Evolutionary conservation across 306 rosid genomes (phyloP).

Genomic region (Elaeagnus macrophylla): DNA sequence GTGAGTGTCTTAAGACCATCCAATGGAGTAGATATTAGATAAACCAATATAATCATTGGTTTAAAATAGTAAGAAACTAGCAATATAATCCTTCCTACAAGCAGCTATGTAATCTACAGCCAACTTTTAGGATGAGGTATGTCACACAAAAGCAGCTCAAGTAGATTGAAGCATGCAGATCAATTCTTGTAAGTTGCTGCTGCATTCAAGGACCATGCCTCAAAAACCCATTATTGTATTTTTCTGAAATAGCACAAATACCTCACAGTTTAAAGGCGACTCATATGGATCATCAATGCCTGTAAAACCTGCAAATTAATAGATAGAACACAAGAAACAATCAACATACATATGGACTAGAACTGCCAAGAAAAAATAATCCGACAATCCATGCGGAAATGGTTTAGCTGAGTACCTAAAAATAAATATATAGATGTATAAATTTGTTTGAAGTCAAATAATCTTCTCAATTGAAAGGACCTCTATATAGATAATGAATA

Average conservation of each 20-base stretch:
- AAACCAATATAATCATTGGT: neutral
- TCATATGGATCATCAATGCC: constrained; percentile 84
- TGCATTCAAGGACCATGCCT: neutral
- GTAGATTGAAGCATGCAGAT: neutral
- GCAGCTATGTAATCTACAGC: neutral
- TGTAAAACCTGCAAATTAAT: constrained; percentile 51
- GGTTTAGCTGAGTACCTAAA: too few relatives aligned
- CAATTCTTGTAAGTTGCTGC: neutral
- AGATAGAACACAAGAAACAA: neutral
- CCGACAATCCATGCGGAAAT: too few relatives aligned
- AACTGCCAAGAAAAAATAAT: too few relatives aligned
- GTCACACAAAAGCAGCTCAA: neutral
- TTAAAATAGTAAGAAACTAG: neutral
- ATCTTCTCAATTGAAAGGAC: too few relatives aligned
- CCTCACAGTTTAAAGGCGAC: constrained; percentile 52
- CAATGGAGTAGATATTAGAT: neutral
- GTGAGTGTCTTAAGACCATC: too few relatives aligned
- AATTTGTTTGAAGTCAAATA: too few relatives aligned
- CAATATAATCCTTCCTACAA: neutral
- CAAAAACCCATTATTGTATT: neutral
- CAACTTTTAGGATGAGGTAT: neutral
- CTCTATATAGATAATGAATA: too few relatives aligned
- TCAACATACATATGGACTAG: too few relatives aligned
- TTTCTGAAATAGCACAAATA: constrained; percentile 17
- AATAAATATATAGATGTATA: too few relatives aligned